Evolutionary conservation across 1,284 basidiomycete species (phyloP).

Genomic region (Sporisorium reilianum): DNA sequence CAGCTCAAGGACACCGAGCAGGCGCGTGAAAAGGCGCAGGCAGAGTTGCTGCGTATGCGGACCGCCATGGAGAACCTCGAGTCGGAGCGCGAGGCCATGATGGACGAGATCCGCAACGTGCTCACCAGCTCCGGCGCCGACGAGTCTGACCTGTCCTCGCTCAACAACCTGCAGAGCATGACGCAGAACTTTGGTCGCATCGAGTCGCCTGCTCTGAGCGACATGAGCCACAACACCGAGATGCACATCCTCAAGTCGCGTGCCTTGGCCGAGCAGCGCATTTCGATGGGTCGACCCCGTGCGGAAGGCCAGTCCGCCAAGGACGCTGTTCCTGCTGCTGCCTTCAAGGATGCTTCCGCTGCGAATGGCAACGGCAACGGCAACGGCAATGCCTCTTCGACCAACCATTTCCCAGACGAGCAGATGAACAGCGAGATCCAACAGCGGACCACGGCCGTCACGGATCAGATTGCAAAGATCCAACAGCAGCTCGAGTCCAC

Average conservation of each 20-base stretch:
- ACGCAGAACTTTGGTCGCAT: conserved; percentile 26
- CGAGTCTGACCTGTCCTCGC: conserved; percentile 49
- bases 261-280: conserved; percentile 60
- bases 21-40: conserved; percentile 60
- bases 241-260: conserved; percentile 59
- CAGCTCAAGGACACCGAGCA: conserved; percentile 62
- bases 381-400: conserved; percentile 15
- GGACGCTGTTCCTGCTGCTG: conserved; percentile 7
- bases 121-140: conserved; percentile 38
- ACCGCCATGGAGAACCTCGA: conserved; percentile 58
- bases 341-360: conserved; percentile 17
- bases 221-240: conserved; percentile 50
- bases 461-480: conserved; percentile 63
- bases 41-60: conserved; percentile 59
- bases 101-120: conserved; percentile 66
- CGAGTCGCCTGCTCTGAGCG: conserved; percentile 44
- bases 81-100: conserved; percentile 63
- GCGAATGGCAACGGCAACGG: conserved; percentile 7
- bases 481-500: conserved; percentile 65
- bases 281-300: conserved; percentile 46
- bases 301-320: conserved; percentile 24
- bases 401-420: conserved; percentile 64
- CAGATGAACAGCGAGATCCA: conserved; percentile 67
- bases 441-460: conserved; percentile 58
- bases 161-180: conserved; percentile 52